phyloP scores from a whole-genome alignment of 192 early-diverging fungal species.

The Diversispora eburnea region DNA sequence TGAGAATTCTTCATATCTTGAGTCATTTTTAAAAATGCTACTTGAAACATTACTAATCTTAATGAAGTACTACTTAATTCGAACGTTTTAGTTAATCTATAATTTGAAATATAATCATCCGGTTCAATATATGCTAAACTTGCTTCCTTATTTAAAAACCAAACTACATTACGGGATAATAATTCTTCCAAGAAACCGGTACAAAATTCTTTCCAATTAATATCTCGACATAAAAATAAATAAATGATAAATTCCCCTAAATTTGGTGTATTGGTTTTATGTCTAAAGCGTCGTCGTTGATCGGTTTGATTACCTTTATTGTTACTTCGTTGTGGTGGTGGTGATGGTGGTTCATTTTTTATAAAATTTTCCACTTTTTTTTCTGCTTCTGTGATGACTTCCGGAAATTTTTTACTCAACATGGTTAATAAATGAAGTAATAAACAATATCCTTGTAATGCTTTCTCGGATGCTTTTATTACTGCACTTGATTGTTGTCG shows the following conservation, averaged over 20 bases:
- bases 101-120: neutral
- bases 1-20: neutral
- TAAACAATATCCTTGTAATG: constrained; percentile 20
- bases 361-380: neutral
- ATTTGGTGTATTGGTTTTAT: neutral
- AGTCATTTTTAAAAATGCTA: neutral
- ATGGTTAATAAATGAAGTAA: constrained; percentile 6
- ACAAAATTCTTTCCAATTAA: neutral
- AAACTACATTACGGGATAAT: constrained; percentile 6
- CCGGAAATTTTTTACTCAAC: neutral
- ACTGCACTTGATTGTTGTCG: neutral
- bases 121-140: neutral
- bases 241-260: constrained; percentile 10
- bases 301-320: too few relatives aligned
- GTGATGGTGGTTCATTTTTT: too few relatives aligned
- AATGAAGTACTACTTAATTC: constrained; percentile 7
- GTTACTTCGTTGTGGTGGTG: too few relatives aligned
- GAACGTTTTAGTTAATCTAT: constrained; percentile 3
- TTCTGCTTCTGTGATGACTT: neutral
- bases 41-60: constrained; percentile 14
- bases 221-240: neutral
- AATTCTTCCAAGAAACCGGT: constrained; percentile 5
- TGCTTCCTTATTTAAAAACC: neutral
- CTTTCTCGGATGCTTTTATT: constrained; percentile 13
- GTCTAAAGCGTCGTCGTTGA: neutral